Percentiles rank a stretch among this genome's conserved stretches.
phyloP scores from a whole-genome alignment of 306 rosid genomes.

The Malus orientalis region DNA sequence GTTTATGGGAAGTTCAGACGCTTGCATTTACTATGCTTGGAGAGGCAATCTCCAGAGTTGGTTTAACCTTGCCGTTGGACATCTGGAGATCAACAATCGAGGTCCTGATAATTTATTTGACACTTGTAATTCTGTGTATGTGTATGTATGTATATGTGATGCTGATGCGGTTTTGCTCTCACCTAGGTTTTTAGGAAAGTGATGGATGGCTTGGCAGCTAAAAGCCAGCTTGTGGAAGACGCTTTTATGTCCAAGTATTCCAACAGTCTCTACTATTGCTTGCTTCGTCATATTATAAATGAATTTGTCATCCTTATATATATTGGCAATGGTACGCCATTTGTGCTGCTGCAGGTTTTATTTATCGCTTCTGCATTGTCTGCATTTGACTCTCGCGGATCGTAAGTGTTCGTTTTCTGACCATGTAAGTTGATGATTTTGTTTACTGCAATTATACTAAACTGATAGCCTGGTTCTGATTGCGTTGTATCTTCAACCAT shows the following conservation, averaged over 20 bases:
- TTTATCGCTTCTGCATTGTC: constrained; percentile 58
- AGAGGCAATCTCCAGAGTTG: constrained; percentile 62
- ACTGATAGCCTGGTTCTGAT: neutral
- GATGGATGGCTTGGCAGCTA: constrained; percentile 69
- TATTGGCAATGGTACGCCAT: constrained; percentile 2
- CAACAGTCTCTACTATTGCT: neutral
- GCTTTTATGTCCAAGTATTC: constrained; percentile 60
- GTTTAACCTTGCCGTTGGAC: constrained; percentile 51
- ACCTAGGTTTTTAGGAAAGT: constrained; percentile 67
- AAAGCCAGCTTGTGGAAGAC: constrained; percentile 46
- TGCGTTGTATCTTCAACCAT: neutral
- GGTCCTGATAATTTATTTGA: constrained; percentile 28
- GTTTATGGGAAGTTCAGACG: constrained; percentile 64
- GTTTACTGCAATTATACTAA: neutral
- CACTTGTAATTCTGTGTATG: neutral
- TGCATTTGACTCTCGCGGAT: constrained; percentile 70
- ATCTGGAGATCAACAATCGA: constrained; percentile 66
- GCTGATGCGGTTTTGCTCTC: constrained; percentile 13
- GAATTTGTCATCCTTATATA: constrained; percentile 11
- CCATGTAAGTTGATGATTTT: constrained; percentile 57
- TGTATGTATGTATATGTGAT: constrained; percentile 2
- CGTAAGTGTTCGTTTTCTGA: constrained; percentile 65
- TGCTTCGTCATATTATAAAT: neutral
- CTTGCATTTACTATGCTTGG: constrained; percentile 59
- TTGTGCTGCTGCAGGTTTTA: constrained; percentile 62